phyloP scores from a whole-genome alignment of 768 basidiomycete genomes.

The Lactarius hatsudake region DNA sequence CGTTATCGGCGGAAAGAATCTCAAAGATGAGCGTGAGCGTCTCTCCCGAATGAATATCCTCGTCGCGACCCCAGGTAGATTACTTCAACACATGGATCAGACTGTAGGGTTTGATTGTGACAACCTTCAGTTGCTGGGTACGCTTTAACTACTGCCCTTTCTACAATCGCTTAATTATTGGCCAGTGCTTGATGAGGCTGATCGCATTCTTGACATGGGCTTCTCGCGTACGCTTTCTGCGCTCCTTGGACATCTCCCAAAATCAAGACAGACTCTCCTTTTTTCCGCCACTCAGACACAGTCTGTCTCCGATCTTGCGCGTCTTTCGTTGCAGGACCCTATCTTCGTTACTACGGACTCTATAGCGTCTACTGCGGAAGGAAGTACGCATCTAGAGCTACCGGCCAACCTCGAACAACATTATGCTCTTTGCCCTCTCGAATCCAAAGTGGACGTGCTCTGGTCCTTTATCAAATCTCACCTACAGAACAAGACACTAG shows the following conservation, averaged over 20 bases:
- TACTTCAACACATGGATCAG: conserved; percentile 98
- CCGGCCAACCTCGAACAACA: conserved; percentile 84
- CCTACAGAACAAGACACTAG: conserved; percentile 84
- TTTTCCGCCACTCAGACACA: conserved; percentile 97
- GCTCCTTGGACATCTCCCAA: conserved; percentile 87
- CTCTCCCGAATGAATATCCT: conserved; percentile 95
- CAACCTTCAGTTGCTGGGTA: conserved; percentile 88
- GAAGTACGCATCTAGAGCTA: conserved; percentile 48
- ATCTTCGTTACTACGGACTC: conserved; percentile 62
- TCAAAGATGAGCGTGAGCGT: conserved; percentile 89
- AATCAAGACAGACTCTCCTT: conserved; percentile 88
- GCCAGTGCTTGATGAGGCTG: conserved; percentile 92
- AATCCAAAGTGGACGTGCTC: conserved; percentile 85
- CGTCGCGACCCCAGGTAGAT: conserved; percentile 93
- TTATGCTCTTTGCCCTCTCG: conserved; percentile 78
- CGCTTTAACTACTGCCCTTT: conserved; percentile 32
- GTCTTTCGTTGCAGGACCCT: conserved; percentile 83
- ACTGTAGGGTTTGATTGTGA: conserved; percentile 92
- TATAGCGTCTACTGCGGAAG: conserved; percentile 36
- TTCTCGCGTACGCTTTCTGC: conserved; percentile 88
- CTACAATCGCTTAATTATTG: background rate
- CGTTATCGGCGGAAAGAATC: conserved; percentile 93
- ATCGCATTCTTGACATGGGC: conserved; percentile 95
- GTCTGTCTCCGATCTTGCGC: conserved; percentile 83
- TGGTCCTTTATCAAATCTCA: conserved; percentile 97